A percentile compares a stretch with the other conserved stretches of the same genome.
These are phyloP conservation scores for Aspergillus costaricaensis DNA, from an alignment of 2,329 filamentous ascomycete genomes.

Conservation along the genomic window DNA sequence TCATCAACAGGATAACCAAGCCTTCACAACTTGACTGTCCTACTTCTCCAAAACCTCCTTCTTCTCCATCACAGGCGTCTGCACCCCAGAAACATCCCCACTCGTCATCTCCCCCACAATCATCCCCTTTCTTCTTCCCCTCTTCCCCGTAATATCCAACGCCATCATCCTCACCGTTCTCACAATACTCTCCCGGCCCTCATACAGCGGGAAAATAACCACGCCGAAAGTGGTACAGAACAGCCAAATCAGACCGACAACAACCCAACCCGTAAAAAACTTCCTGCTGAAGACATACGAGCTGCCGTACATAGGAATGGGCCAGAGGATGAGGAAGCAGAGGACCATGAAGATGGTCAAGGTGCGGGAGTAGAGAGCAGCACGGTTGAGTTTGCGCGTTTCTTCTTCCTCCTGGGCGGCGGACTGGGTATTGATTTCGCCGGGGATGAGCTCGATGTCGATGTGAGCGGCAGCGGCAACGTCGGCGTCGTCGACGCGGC, in stretches of 20 bases:
- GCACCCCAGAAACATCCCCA: conserved; percentile 1
- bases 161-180: conserved; percentile 64
- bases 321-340: conserved; percentile 78
- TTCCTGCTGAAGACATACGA: conserved; percentile 78
- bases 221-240: conserved; percentile 73
- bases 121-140: conserved; percentile 35
- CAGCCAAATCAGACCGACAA: conserved; percentile 77
- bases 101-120: neutral
- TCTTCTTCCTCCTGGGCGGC: conserved; percentile 46
- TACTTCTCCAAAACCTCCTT: conserved; percentile 3
- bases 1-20: neutral
- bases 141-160: conserved; percentile 57
- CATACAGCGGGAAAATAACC: conserved; percentile 77
- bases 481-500: conserved; percentile 75
- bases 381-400: conserved; percentile 55
- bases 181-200: conserved; percentile 69
- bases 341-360: conserved; percentile 67
- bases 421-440: conserved; percentile 44
- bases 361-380: conserved; percentile 57
- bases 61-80: conserved; percentile 17
- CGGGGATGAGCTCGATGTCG: conserved; percentile 66
- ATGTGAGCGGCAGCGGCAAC: conserved; percentile 63
- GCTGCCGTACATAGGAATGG: conserved; percentile 85
- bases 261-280: conserved; percentile 82
- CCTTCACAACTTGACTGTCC: neutral